Percentiles rank a stretch among this genome's conserved stretches.
Evolutionary conservation across 495 filamentous ascomycete genomes (phyloP).

Genomic region (Daldinia concentrica): DNA sequence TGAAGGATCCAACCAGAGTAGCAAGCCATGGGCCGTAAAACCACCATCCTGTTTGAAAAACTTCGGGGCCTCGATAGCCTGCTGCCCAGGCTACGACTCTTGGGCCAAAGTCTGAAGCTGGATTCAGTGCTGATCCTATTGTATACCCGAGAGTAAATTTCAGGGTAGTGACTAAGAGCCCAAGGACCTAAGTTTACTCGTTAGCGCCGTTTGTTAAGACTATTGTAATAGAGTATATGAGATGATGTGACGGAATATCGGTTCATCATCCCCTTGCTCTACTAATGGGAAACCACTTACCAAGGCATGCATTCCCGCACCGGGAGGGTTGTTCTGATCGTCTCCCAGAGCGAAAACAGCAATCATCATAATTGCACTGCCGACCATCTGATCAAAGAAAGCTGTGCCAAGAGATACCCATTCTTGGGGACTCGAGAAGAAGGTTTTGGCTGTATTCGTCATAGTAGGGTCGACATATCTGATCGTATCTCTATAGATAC

Average conservation of each 20-base stretch:
- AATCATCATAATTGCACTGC: conserved; percentile 55
- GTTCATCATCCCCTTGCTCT: not conserved
- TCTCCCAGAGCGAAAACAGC: conserved; percentile 64
- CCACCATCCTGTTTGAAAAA: conserved; percentile 58
- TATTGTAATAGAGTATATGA: not conserved
- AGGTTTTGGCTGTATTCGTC: conserved; percentile 45
- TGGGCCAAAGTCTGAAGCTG: conserved; percentile 62
- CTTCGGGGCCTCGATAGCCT: conserved; percentile 55
- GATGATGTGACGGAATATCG: not conserved
- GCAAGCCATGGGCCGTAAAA: conserved; percentile 62
- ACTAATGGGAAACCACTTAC: conserved; percentile 11
- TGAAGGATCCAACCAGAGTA: conserved; percentile 54
- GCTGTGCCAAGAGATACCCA: conserved; percentile 58
- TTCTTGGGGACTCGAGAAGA: conserved; percentile 56
- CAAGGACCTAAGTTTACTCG: conserved; percentile 46
- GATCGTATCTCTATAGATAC: conserved; percentile 61
- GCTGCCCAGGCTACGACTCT: conserved; percentile 51
- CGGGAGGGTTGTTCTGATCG: conserved; percentile 64
- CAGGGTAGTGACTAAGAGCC: conserved; percentile 55
- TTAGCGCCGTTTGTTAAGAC: not conserved
- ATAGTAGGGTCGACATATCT: conserved; percentile 47
- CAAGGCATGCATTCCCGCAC: conserved; percentile 61
- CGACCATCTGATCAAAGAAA: conserved; percentile 63
- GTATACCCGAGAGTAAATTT: conserved; percentile 59
- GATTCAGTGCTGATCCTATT: conserved; percentile 60